Evolutionary conservation across 495 filamentous ascomycete genomes (phyloP).

Genomic region (Lasiosphaeris hirsuta): DNA sequence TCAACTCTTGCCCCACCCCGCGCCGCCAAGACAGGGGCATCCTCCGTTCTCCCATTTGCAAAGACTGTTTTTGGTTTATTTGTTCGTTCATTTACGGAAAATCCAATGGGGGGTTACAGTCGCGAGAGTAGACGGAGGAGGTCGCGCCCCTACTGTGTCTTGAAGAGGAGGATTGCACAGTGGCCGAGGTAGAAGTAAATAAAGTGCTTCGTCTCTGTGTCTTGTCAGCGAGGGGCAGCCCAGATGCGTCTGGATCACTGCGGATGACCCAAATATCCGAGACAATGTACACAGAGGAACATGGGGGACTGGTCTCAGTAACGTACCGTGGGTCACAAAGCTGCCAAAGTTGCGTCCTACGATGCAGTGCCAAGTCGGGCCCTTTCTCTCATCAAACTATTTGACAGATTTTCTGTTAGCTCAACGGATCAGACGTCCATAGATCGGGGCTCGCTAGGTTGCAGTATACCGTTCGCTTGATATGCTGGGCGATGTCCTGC

Average conservation of each 20-base stretch:
- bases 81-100: not conserved
- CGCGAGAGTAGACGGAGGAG: conserved; percentile 18
- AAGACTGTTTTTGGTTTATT: not conserved
- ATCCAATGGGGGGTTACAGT: conserved; percentile 1
- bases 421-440: conserved; percentile 6
- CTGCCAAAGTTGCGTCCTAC: conserved; percentile 98
- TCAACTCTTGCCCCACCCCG: not conserved
- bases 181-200: conserved; percentile 99
- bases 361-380: conserved; percentile 97
- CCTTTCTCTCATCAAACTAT: conserved; percentile 87
- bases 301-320: not conserved
- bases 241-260: not conserved
- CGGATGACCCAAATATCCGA: conserved; percentile 2
- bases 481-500: conserved; percentile 93
- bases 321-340: conserved; percentile 93
- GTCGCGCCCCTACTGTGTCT: conserved; percentile 71
- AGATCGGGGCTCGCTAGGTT: not conserved
- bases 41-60: not conserved
- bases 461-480: conserved; percentile 82
- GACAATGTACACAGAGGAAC: not conserved
- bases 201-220: conserved; percentile 94
- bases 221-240: not conserved
- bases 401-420: conserved; percentile 14
- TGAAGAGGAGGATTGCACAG: conserved; percentile 97
- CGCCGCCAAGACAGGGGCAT: not conserved